Evolutionary conservation across 805 yeast genomes (phyloP).

Genomic region (Monosporozyma yasuniensis): DNA sequence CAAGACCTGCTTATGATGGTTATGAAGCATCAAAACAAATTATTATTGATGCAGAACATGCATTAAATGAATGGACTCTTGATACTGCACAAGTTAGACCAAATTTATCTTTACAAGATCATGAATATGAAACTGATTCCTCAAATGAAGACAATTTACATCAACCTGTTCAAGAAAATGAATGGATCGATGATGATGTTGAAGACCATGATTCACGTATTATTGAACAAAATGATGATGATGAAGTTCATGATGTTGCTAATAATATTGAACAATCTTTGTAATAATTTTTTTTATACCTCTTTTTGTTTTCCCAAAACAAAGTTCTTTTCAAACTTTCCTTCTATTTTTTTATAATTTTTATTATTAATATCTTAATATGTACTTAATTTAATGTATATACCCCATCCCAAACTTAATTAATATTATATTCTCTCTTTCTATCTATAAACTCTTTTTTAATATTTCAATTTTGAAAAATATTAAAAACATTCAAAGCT

Average conservation of each 20-base stretch:
- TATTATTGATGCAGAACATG: slow-evolving; percentile 76
- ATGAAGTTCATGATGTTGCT: not conserved
- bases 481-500: too few species aligned
- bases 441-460: not conserved
- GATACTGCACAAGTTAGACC: slow-evolving; percentile 78
- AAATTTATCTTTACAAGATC: slow-evolving; percentile 56
- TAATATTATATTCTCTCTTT: not conserved
- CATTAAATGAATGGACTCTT: slow-evolving; percentile 76
- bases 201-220: not conserved
- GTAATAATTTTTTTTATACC: not conserved
- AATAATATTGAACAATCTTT: not conserved
- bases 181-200: slow-evolving; percentile 1
- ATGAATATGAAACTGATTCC: slow-evolving; percentile 39
- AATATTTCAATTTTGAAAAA: too few species aligned
- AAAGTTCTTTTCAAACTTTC: not conserved
- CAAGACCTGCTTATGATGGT: slow-evolving; percentile 83
- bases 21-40: slow-evolving; percentile 84
- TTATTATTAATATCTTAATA: not conserved
- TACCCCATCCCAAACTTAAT: not conserved
- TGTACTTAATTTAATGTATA: not conserved
- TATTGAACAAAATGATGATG: not conserved
- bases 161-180: slow-evolving; percentile 11
- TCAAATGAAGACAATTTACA: slow-evolving; percentile 35
- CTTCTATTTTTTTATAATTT: not conserved
- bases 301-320: not conserved